Conservation (phyloP, 225 moss, liverwort and hornwort genomes). For the Physcomitrium patens region DNA sequence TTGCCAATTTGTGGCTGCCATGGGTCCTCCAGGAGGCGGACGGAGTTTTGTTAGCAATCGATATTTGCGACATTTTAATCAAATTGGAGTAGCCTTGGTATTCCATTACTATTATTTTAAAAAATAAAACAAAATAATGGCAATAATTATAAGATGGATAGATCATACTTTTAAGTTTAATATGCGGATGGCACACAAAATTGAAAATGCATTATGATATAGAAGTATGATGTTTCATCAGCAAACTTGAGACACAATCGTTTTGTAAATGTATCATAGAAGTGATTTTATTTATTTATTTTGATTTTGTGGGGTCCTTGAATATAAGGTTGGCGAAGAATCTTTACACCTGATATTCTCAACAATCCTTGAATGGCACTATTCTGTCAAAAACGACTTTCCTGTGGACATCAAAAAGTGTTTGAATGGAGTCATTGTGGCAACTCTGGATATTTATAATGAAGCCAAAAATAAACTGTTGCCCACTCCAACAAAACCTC, state of each 20-base stretch:
- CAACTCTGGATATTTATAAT: conserved; percentile 84
- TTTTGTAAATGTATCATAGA: too few relatives aligned
- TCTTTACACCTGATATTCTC: conserved; percentile 84
- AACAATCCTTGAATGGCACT: conserved; percentile 88
- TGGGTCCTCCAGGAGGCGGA: conserved; percentile 95
- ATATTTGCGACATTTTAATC: conserved; percentile 86
- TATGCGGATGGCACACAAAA: too few relatives aligned
- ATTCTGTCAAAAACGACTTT: conserved; percentile 62
- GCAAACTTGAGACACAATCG: too few relatives aligned
- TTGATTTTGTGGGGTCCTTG: too few relatives aligned
- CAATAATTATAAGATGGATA: too few relatives aligned
- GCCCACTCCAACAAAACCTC: conserved; percentile 90
- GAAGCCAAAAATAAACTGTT: conserved; percentile 70
- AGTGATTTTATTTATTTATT: too few relatives aligned
- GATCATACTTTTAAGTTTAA: too few relatives aligned
- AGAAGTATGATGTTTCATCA: too few relatives aligned
- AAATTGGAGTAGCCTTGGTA: conserved; percentile 80
- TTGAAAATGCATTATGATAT: too few relatives aligned
- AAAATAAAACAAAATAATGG: too few relatives aligned
- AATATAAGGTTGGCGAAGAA: conserved; percentile 60
- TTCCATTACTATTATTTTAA: accelerated
- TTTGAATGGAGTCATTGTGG: conserved; percentile 55
- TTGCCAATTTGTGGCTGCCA: conserved; percentile 89
- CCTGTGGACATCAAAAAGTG: conserved; percentile 47
- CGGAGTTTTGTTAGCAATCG: conserved; percentile 81